Evolutionary conservation across 805 yeast genomes (phyloP).

Genomic region (Maudiozyma turicensis): DNA sequence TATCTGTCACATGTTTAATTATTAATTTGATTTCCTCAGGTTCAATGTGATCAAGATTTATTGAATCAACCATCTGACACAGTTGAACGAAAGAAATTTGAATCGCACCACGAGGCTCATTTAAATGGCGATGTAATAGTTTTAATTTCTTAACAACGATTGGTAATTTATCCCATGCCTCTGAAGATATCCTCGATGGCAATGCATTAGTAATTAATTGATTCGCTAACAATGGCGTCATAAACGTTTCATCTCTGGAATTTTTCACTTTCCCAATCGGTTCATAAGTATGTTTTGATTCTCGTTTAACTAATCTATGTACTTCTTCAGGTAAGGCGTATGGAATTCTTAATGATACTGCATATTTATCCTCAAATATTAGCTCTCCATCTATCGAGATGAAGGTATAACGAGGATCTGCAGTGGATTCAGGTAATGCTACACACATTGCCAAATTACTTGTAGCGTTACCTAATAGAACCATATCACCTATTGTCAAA

Average conservation of each 20-base stretch:
- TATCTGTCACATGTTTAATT: not conserved
- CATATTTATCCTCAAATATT: conserved; percentile 36
- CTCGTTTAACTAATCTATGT: conserved; percentile 11
- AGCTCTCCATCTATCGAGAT: conserved; percentile 50
- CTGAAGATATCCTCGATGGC: conserved; percentile 32
- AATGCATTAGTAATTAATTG: conserved; percentile 24
- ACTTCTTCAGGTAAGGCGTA: conserved; percentile 15
- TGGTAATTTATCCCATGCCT: conserved; percentile 35
- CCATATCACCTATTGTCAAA: conserved; percentile 52
- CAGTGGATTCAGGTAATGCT: conserved; percentile 39
- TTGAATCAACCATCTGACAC: conserved; percentile 26
- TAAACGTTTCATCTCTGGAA: conserved; percentile 17
- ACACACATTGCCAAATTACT: conserved; percentile 46
- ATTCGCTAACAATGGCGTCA: conserved; percentile 30
- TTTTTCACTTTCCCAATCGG: conserved; percentile 27
- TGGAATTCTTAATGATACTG: conserved; percentile 47
- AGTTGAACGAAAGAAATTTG: conserved; percentile 33
- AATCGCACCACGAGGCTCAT: conserved; percentile 32
- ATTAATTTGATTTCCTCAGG: not conserved
- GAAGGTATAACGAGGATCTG: conserved; percentile 48
- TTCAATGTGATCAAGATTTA: conserved; percentile 22
- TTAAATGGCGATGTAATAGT: conserved; percentile 37
- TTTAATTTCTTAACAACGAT: conserved; percentile 35
- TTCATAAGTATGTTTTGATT: conserved; percentile 16
- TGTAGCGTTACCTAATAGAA: conserved; percentile 38